phyloP scores from a whole-genome alignment of 2,329 filamentous ascomycete species.

The Corynespora cassiicola region DNA sequence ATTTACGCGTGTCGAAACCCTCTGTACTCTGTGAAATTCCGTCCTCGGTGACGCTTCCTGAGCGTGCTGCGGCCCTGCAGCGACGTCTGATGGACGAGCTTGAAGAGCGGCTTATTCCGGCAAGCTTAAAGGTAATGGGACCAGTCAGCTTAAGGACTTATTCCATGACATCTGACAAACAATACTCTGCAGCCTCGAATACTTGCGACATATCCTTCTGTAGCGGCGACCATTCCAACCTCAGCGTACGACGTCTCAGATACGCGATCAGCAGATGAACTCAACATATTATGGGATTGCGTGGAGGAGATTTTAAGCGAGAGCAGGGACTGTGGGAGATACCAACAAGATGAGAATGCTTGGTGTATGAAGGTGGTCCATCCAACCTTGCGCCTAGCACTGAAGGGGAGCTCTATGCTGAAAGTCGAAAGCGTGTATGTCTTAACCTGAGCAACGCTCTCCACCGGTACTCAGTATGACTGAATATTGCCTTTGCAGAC shows the following conservation, averaged over 20 bases:
- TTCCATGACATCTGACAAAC: background rate
- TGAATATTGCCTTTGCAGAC: background rate
- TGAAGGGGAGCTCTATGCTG: slow-evolving; percentile 2
- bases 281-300: background rate
- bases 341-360: slow-evolving; percentile 4
- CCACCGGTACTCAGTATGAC: background rate
- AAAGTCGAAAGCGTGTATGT: slow-evolving; percentile 5
- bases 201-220: background rate
- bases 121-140: slow-evolving; percentile 1
- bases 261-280: slow-evolving; percentile 1
- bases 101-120: slow-evolving; percentile 4
- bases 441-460: background rate
- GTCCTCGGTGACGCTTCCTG: slow-evolving; percentile 2
- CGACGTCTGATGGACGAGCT: background rate
- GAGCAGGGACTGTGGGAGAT: slow-evolving; percentile 2
- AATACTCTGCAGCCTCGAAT: background rate
- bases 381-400: slow-evolving; percentile 3
- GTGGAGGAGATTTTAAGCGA: slow-evolving; percentile 4
- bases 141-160: background rate
- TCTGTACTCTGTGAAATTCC: slow-evolving; percentile 2
- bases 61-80: slow-evolving; percentile 3
- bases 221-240: slow-evolving; percentile 3
- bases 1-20: slow-evolving; percentile 1
- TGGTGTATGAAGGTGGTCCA: slow-evolving; percentile 4
- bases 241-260: too few relatives aligned